Base-by-base conservation (phyloP, 495 filamentous ascomycete genomes). In the Aspergillus egyptiacus region DNA sequence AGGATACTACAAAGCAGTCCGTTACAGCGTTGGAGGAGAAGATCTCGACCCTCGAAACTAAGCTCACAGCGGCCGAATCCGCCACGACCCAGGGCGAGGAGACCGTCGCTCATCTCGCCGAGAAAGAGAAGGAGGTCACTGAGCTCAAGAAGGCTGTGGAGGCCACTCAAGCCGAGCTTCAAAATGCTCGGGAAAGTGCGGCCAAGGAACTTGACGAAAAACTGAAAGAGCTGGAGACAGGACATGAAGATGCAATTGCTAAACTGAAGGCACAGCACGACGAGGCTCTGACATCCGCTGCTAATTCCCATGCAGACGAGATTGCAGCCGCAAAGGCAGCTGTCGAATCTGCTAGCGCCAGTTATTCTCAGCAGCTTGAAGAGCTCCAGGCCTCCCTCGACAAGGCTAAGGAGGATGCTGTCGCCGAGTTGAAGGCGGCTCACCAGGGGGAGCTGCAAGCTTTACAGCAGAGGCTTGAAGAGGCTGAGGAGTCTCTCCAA, bases 381-480 rank as follows among this genome's bases (percentile, higher is more conserved):
- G 58, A 73, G 38, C 56, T 77, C 17, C 65, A 69, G 36, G 58
- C 31, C 62, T 76, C 18, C 64, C 56, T 76, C 13, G 67, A 75
- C 36, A 61, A 63, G 20, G 64, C 50, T 19, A 50, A 55, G 10
- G 61, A 62, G 2, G 60, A 58, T 17, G 61, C 62, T 10, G 57
- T 72, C 18, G 54, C 50, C 5, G 69, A 73, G 28, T 50, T 76
- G 1, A 68, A 68, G 49, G 42, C 54, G 8, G 58, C 66, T 3
- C 70, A 75, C 41, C 60, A 69, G 33, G 53, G 55, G 4, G 64
- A 68, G 35, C 32, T 71, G 34, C 61, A 66, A 17, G 44, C 59
- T 22, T 55, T 72, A 2, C 60, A 66, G 24, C 57, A 64, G 22
- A 65, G 65, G 18, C 53, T 74, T 30, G 55, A 62, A 24, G 62